These are phyloP conservation scores for Trypanosoma cruzi DNA, from an alignment of 208 protist species.

Conservation along the genomic window DNA sequence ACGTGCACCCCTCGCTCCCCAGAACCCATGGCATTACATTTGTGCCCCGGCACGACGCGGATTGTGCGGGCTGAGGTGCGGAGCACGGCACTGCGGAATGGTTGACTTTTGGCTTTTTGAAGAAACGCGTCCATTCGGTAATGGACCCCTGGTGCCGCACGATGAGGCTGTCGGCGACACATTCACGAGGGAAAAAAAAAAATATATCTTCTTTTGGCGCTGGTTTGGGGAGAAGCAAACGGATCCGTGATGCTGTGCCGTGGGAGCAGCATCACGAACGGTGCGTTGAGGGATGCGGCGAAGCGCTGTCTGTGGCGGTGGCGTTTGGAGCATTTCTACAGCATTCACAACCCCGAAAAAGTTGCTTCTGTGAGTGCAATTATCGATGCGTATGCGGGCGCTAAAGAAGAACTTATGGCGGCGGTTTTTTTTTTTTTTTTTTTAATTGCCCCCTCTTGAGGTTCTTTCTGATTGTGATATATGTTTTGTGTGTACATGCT, in stretches of 20 bases:
- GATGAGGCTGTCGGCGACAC: too few relatives aligned
- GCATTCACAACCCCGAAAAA: conserved; percentile 34
- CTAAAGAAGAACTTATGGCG: conserved; percentile 38
- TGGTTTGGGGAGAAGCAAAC: not conserved
- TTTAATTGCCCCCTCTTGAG: not conserved
- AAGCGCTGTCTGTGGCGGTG: conserved; percentile 5
- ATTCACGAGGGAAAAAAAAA: too few relatives aligned
- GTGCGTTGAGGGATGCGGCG: not conserved
- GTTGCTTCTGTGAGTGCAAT: conserved; percentile 20
- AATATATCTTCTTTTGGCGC: not conserved
- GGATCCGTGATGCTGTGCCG: not conserved
- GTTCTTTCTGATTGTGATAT: not conserved
- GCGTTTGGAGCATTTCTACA: conserved; percentile 34
- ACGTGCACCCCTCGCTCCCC: too few relatives aligned
- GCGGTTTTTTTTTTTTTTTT: conserved; percentile 28
- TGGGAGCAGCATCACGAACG: conserved; percentile 4
- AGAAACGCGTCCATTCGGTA: too few relatives aligned
- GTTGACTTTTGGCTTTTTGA: too few relatives aligned
- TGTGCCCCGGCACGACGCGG: too few relatives aligned
- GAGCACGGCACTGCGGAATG: too few relatives aligned
- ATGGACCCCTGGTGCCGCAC: too few relatives aligned
- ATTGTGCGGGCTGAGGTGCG: too few relatives aligned
- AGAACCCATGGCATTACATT: too few relatives aligned
- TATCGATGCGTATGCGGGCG: conserved; percentile 32
- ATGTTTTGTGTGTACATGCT: not conserved